phyloP scores from a whole-genome alignment of 1,284 basidiomycete species.

The Inonotus hispidus region DNA sequence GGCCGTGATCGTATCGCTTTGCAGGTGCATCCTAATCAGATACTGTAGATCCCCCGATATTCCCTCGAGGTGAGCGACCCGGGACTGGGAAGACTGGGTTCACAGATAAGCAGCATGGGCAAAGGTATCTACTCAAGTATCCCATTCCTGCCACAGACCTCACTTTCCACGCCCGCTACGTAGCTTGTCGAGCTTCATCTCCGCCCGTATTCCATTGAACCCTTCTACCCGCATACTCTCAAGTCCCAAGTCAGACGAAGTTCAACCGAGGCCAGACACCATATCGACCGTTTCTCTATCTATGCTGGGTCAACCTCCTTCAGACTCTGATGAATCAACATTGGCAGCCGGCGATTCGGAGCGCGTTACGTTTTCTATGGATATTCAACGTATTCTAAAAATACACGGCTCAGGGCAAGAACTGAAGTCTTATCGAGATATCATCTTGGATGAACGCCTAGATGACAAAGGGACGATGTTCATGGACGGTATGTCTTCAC shows the following conservation, averaged over 20 bases:
- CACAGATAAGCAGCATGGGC: neutral
- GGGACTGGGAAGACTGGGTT: neutral
- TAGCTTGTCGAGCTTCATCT: slow-evolving; percentile 13
- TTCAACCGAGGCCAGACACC: neutral
- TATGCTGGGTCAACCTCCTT: slow-evolving; percentile 36
- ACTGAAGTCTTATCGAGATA: slow-evolving; percentile 29
- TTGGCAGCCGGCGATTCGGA: slow-evolving; percentile 22
- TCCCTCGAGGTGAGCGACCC: slow-evolving; percentile 4
- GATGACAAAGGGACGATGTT: slow-evolving; percentile 45
- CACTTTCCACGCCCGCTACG: neutral
- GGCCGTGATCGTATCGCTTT: neutral
- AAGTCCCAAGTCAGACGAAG: slow-evolving; percentile 26
- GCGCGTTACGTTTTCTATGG: slow-evolving; percentile 15
- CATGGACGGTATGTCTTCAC: slow-evolving; percentile 42
- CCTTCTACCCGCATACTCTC: slow-evolving; percentile 32
- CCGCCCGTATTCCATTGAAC: slow-evolving; percentile 21
- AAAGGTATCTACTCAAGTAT: neutral
- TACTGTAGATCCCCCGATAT: neutral
- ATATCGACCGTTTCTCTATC: slow-evolving; percentile 30
- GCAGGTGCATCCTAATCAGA: neutral
- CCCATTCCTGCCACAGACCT: neutral
- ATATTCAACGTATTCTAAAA: slow-evolving; percentile 25
- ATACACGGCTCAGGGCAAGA: slow-evolving; percentile 21
- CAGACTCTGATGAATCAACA: slow-evolving; percentile 19
- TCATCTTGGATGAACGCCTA: slow-evolving; percentile 48